phyloP scores from a whole-genome alignment of 805 yeast species.

The Lachancea kluyveri region DNA sequence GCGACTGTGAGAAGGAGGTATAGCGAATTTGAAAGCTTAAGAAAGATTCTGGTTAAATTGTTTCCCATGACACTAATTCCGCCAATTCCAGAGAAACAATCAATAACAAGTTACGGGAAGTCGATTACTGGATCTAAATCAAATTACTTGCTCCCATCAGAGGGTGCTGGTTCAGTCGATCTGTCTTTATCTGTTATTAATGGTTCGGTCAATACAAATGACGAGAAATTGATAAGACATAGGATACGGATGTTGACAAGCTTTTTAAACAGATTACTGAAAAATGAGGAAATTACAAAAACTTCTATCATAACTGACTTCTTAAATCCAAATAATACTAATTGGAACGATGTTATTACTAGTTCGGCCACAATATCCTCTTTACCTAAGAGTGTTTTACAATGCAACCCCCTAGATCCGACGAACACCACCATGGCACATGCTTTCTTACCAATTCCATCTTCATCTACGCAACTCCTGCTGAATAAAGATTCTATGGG shows the following conservation, averaged over 20 bases:
- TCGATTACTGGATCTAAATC: conserved; percentile 26
- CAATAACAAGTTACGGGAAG: conserved; percentile 28
- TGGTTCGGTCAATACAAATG: conserved; percentile 25
- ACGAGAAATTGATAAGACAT: conserved; percentile 31
- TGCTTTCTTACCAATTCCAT: conserved; percentile 28
- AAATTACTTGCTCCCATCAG: conserved; percentile 25
- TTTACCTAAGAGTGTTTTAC: conserved; percentile 27
- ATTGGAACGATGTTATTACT: conserved; percentile 30
- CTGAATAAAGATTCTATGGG: conserved; percentile 14
- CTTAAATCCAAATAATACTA: conserved; percentile 28
- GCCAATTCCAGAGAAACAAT: conserved; percentile 86
- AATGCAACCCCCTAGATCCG: conserved; percentile 32
- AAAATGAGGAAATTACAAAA: conserved; percentile 23
- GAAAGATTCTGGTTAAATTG: conserved; percentile 60
- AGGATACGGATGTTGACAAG: conserved; percentile 30
- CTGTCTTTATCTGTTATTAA: conserved; percentile 26
- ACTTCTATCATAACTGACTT: conserved; percentile 30
- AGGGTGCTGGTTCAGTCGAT: conserved; percentile 27
- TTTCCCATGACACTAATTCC: conserved; percentile 84
- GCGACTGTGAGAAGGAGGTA: conserved; percentile 69
- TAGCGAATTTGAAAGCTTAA: conserved; percentile 82
- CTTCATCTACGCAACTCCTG: conserved; percentile 20
- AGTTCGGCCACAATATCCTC: conserved; percentile 30
- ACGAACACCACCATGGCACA: conserved; percentile 31
- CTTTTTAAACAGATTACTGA: conserved; percentile 27